These are phyloP conservation scores for Penicillium cosmopolitanum DNA, from an alignment of 495 filamentous ascomycete species.

Conservation along the genomic window DNA sequence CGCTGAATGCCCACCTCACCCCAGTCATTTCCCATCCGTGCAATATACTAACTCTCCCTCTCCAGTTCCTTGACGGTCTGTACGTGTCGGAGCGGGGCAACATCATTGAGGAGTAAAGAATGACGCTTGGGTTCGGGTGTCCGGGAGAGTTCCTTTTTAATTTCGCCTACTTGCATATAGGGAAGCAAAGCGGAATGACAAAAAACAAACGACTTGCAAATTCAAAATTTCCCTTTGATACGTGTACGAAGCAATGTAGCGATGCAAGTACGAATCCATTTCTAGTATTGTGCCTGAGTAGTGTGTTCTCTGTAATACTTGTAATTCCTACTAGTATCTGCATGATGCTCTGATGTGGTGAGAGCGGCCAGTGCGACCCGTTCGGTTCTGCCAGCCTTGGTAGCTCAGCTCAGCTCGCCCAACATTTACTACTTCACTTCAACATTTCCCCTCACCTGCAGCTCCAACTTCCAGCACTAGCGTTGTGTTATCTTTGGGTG, in stretches of 20 bases:
- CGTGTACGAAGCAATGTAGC: slow-evolving; percentile 29
- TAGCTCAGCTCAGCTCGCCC: no score
- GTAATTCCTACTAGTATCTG: no score
- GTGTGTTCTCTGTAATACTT: no score
- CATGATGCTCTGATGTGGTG: no score
- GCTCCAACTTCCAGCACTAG: no score
- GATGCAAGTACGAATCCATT: slow-evolving; percentile 20
- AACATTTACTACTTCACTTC: no score
- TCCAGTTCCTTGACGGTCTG: slow-evolving; percentile 97
- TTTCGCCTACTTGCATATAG: slow-evolving; percentile 52
- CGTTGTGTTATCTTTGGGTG: not conserved
- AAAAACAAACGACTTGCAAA: slow-evolving; percentile 49
- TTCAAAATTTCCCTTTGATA: slow-evolving; percentile 29
- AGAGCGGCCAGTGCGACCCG: no score
- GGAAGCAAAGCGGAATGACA: slow-evolving; percentile 49
- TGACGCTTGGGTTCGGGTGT: slow-evolving; percentile 45
- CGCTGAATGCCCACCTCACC: not conserved
- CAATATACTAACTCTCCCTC: slow-evolving; percentile 24
- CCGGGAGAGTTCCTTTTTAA: slow-evolving; percentile 47
- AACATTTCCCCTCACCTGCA: no score
- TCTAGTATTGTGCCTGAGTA: not conserved
- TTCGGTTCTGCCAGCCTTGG: no score
- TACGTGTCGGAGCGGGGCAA: slow-evolving; percentile 98
- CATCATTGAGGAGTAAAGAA: slow-evolving; percentile 72
- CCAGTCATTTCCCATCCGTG: not conserved